Conservation (phyloP, 225 moss, liverwort and hornwort genomes). For the Takakia lepidozioides region DNA sequence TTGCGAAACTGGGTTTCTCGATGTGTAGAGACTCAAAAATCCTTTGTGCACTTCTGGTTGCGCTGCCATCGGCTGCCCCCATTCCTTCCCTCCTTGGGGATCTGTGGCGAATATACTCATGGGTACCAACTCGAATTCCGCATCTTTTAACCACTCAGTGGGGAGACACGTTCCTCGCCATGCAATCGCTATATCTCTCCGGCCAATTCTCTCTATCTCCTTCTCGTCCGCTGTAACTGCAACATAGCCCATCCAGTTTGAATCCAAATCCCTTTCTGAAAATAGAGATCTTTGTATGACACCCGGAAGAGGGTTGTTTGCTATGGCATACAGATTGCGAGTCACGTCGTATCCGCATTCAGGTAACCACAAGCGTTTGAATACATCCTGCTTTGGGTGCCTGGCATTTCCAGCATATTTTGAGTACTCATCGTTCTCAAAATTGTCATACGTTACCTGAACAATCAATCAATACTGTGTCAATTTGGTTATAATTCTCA, state of each 20-base stretch:
- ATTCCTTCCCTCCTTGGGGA: conserved; percentile 6
- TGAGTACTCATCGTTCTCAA: conserved; percentile 32
- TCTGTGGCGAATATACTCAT: conserved; percentile 27
- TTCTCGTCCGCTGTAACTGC: conserved; percentile 34
- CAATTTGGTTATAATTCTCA: too few species aligned
- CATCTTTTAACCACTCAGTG: conserved; percentile 51
- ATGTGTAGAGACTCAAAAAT: conserved; percentile 48
- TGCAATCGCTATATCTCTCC: conserved; percentile 59
- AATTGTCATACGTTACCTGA: conserved; percentile 72
- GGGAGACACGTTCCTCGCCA: conserved; percentile 57
- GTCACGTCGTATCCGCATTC: conserved; percentile 41
- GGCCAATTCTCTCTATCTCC: conserved; percentile 46
- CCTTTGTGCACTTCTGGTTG: conserved; percentile 53
- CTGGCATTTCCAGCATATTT: conserved; percentile 55
- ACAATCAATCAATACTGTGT: too few species aligned
- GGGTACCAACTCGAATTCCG: conserved; percentile 37
- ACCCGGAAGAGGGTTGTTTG: conserved; percentile 30
- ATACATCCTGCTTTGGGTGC: conserved; percentile 14
- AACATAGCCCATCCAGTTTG: conserved; percentile 64
- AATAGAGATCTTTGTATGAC: conserved; percentile 23
- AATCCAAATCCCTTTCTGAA: conserved; percentile 35
- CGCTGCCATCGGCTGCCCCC: conserved; percentile 2
- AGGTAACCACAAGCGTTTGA: conserved; percentile 23
- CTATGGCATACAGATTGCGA: conserved; percentile 53
- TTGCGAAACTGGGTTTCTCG: conserved; percentile 33